phyloP scores from a whole-genome alignment of 495 filamentous ascomycete genomes.

The Bacidia gigantensis region DNA sequence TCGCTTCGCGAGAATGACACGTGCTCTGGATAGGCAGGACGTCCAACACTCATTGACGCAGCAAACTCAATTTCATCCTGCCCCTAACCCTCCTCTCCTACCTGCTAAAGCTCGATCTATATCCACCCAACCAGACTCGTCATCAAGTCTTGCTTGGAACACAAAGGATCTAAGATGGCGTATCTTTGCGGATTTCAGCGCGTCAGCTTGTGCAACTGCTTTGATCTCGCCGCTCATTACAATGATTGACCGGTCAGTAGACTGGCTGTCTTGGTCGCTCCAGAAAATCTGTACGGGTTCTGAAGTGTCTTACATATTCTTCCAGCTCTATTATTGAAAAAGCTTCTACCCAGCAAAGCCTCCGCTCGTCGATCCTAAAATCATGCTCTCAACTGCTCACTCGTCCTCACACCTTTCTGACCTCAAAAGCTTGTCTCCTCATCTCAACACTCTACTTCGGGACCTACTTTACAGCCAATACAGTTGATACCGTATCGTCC shows the following conservation, averaged over 20 bases:
- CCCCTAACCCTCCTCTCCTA: slow-evolving; percentile 11
- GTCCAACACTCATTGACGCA: slow-evolving; percentile 3
- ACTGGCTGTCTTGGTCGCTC: not conserved
- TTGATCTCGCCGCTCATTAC: slow-evolving; percentile 79
- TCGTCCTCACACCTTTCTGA: slow-evolving; percentile 56
- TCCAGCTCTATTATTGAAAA: slow-evolving; percentile 86
- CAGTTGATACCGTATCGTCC: slow-evolving; percentile 66
- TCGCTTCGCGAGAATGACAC: slow-evolving; percentile 8
- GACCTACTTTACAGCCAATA: slow-evolving; percentile 84
- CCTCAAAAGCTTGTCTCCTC: slow-evolving; percentile 70
- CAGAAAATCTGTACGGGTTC: too few relatives aligned
- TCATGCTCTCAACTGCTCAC: slow-evolving; percentile 50
- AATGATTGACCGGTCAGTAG: slow-evolving; percentile 45
- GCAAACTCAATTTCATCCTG: slow-evolving; percentile 1
- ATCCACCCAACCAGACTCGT: slow-evolving; percentile 9
- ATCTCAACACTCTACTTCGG: slow-evolving; percentile 81
- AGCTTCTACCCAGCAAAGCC: slow-evolving; percentile 66
- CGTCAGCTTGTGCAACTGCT: slow-evolving; percentile 64
- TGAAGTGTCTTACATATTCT: slow-evolving; percentile 9
- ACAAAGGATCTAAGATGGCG: slow-evolving; percentile 56
- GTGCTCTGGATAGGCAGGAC: slow-evolving; percentile 7
- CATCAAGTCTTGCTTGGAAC: slow-evolving; percentile 48
- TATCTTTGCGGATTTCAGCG: slow-evolving; percentile 55
- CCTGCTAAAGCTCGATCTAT: not conserved
- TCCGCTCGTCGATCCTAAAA: slow-evolving; percentile 48